Base-by-base conservation (phyloP, 805 yeast species). In the Pichia pseudocactophila region DNA sequence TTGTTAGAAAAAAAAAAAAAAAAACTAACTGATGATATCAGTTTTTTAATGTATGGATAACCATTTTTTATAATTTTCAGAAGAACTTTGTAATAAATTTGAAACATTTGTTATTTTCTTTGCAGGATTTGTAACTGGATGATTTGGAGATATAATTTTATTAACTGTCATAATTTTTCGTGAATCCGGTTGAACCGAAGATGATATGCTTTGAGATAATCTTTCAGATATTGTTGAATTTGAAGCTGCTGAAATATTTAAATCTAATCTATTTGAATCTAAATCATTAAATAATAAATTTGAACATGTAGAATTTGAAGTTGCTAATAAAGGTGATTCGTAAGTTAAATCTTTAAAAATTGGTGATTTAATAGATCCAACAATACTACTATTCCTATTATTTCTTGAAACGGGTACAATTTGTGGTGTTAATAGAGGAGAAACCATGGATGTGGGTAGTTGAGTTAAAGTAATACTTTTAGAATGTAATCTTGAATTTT, bases 61-160 rank as follows among this genome's bases (percentile, higher is more conserved):
- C 64, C 63, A 59, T 39, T 45, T 58, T 40, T 52, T 57, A 42
- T 61, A 59, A 38, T 59, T 59, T 36, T 58, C 59, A 7, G 61
- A 57, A 16, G 64, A 55, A 35, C 51, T 49, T n/a, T 55, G 48
- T 31, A 60, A 41, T 28, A 56, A 33, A 37, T 57, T 59, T 32
- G 60, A 52, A 25, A 59, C 52, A 42, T 53, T 57, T 25, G 61
- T 53, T 13, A 57, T 52, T n/a, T 39, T 37, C 22, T 28, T 31
- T 16, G 41, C 7, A 15, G 8, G 27, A 3, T n/a, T 12, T 10
- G 22, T 26, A 9, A 26, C 27, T 12, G 17, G n/a, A 16, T 18
- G 12, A 12, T 36, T n/a, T 18, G 39, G 44, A 12, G 27, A 10
- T 6, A 22, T 22, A 22, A 22, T 22, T 6, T 22, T 22, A 8